phyloP scores from a whole-genome alignment of 2,329 filamentous ascomycete species.

The Penicillium glabrum region DNA sequence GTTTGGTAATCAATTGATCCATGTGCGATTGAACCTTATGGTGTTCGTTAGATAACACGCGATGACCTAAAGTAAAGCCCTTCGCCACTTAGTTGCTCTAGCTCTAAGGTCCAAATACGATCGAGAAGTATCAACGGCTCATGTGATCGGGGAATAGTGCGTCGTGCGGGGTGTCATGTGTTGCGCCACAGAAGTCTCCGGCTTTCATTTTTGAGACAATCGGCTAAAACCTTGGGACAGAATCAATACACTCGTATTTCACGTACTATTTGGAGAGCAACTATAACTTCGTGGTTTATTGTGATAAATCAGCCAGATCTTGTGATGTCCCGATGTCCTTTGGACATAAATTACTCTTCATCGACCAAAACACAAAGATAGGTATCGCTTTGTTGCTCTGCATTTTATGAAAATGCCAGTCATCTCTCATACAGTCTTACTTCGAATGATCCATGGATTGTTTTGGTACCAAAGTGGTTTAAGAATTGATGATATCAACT shows the following conservation, averaged over 20 bases:
- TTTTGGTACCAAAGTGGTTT: too few relatives aligned
- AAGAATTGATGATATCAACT: too few relatives aligned
- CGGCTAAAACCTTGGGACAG: not conserved
- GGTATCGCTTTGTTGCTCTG: too few relatives aligned
- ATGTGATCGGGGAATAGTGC: constrained; percentile 2
- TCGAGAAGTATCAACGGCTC: not conserved
- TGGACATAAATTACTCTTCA: not conserved
- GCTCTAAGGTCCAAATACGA: not conserved
- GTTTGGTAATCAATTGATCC: not conserved
- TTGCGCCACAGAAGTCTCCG: not conserved
- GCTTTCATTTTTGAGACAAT: not conserved
- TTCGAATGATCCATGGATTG: too few relatives aligned
- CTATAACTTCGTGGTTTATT: not conserved
- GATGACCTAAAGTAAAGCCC: not conserved
- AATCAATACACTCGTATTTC: not conserved
- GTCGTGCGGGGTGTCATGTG: not conserved
- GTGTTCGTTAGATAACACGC: not conserved
- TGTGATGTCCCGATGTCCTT: not conserved
- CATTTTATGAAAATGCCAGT: too few relatives aligned
- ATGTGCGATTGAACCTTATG: not conserved
- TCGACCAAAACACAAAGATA: not conserved
- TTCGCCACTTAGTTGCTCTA: not conserved
- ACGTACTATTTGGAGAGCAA: not conserved
- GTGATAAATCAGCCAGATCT: not conserved
- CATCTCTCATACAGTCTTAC: too few relatives aligned